phyloP scores from a whole-genome alignment of 2,329 filamentous ascomycete genomes.

The Gnomoniopsis sp. region DNA sequence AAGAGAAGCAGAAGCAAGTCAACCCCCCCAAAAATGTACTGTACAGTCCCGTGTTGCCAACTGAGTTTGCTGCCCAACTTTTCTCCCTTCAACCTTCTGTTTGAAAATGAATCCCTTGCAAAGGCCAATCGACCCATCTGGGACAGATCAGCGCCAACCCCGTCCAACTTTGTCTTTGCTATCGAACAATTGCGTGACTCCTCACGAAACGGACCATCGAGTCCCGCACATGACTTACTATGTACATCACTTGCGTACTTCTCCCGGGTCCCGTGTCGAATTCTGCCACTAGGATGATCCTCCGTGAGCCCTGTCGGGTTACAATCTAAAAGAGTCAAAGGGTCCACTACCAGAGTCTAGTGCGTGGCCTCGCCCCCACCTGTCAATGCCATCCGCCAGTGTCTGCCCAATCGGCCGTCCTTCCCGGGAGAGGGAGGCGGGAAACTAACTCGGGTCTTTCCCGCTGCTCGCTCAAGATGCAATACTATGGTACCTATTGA shows the following conservation, averaged over 20 bases:
- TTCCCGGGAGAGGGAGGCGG: too few species aligned
- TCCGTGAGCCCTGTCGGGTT: conserved; percentile 12
- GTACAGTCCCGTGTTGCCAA: too few species aligned
- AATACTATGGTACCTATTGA: too few species aligned
- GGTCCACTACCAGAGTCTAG: background rate
- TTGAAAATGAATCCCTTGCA: too few species aligned
- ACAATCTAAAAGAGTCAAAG: conserved; percentile 2
- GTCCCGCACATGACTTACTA: conserved; percentile 8
- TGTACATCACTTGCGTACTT: too few species aligned
- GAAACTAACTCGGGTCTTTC: background rate
- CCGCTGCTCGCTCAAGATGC: too few species aligned
- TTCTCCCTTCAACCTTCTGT: background rate
- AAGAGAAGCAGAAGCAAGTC: background rate
- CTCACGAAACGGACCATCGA: conserved; percentile 1
- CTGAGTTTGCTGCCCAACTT: background rate
- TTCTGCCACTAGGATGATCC: conserved; percentile 7
- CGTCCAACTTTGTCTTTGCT: too few species aligned
- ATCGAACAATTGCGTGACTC: background rate
- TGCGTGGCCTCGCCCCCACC: too few species aligned
- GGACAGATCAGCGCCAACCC: too few species aligned
- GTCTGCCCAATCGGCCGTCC: background rate
- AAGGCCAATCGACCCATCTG: too few species aligned
- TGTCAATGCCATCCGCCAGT: background rate
- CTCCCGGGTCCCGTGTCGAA: background rate
- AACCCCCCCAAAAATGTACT: background rate